Evolutionary conservation across 352 stramenopile genomes (phyloP).

Genomic region (Globisporangium rhizosaccharum): DNA sequence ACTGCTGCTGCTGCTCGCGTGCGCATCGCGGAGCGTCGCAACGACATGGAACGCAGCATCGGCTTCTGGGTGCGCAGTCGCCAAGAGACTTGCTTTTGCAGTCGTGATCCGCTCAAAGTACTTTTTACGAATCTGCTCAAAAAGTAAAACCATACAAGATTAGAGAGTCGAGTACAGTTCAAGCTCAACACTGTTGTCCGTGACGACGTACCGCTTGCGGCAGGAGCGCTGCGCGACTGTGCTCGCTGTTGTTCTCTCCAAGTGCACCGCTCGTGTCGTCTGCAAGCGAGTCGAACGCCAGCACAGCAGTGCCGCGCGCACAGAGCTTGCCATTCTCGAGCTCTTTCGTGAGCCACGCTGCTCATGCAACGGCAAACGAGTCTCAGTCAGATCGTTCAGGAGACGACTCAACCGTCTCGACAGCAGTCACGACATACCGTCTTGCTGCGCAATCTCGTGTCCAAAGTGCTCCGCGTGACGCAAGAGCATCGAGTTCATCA

Average conservation of each 20-base stretch:
- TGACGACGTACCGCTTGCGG: background rate
- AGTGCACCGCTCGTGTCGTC: background rate
- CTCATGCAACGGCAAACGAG: background rate
- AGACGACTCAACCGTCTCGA: background rate
- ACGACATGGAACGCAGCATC: conserved; percentile 36
- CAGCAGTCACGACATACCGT: conserved; percentile 31
- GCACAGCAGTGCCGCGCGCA: conserved; percentile 54
- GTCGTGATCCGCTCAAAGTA: conserved; percentile 36
- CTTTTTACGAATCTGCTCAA: conserved; percentile 21
- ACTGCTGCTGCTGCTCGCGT: background rate
- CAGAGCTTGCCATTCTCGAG: conserved; percentile 80
- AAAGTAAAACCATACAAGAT: background rate
- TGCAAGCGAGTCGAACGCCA: conserved; percentile 38
- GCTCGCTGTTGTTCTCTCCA: conserved; percentile 15
- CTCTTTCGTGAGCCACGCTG: conserved; percentile 74
- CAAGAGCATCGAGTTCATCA: conserved; percentile 56
- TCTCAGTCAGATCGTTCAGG: background rate
- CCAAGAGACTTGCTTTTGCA: conserved; percentile 30
- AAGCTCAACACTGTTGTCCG: no score
- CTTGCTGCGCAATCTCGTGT: conserved; percentile 34
- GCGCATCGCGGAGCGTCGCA: conserved; percentile 11
- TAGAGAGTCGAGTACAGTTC: background rate
- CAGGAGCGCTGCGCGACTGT: background rate
- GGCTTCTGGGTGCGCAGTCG: conserved; percentile 19
- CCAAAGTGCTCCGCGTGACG: conserved; percentile 18